Evolutionary conservation across 2,329 filamentous ascomycete species (phyloP), one percentile per base, ranked within the genome.

Genomic region (Lasiodiplodia sp.): DNA sequence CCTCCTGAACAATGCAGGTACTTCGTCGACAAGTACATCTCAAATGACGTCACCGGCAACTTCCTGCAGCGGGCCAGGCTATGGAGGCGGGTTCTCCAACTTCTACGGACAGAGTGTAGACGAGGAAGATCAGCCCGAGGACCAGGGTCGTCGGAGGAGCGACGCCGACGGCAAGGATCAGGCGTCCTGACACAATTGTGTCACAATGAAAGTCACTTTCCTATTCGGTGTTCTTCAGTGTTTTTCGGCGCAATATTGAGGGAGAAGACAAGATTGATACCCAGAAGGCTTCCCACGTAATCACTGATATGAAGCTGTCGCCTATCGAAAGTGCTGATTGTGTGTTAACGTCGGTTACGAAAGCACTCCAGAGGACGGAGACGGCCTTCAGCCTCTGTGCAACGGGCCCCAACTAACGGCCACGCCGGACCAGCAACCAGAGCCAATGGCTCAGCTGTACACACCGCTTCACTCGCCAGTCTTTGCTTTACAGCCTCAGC

Each of bases 21-120:
- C 21, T 16, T 52, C 65, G 4, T 67, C 65, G 31, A 40, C 55
- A 6, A 67, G 23, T 31, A 60, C 53, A 12, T 67, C 65, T 21
- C 60, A 49, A 31, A 64, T 64, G 60, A 64, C 60, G 23, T 64
- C 60, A 18, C 60, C 60, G 23, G 60, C 60, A 11, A 64, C 60
- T 2, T 64, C 60, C 18, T 64, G 60, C n/a, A 47, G 31, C n/a
- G n/a, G 31, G 31, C 31, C 31, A 34, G 31, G 31, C 31, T 34
- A 34, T 34, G 31, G 7, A 21, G 44, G 21, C n/a, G 44, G 44
- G 18, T 47, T 47, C 44, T 47, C 28, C 37, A 31, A 28, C 16
- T 16, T 52, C 12, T 18, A 31, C 31, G 60, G 44, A 4, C 5
- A 8, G 11, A 14, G 21, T 23, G 47, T 51, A 11, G 12, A 31